Conservation (phyloP, 768 basidiomycete genomes). For the Sistotremastrum niveocremeum region DNA sequence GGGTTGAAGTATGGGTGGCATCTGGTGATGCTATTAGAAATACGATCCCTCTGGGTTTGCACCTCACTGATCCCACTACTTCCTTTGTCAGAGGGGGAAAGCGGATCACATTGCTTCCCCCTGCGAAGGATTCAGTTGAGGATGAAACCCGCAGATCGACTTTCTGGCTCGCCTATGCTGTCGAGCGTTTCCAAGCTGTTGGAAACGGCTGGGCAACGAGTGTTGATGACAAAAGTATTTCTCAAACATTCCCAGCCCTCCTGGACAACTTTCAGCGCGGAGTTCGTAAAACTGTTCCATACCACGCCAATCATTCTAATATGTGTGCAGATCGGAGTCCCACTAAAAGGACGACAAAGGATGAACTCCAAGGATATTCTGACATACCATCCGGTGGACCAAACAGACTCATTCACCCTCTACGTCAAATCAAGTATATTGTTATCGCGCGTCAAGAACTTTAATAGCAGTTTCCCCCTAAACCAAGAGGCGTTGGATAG, state of each 20-base stretch:
- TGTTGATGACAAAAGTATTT: conserved; percentile 62
- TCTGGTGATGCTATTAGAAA: conserved; percentile 45
- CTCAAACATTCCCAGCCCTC: conserved; percentile 53
- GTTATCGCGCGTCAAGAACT: conserved; percentile 46
- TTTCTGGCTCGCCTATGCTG: conserved; percentile 61
- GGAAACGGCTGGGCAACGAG: conserved; percentile 60
- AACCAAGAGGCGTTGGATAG: conserved; percentile 19
- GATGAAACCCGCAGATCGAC: conserved; percentile 60
- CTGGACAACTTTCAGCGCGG: conserved; percentile 48
- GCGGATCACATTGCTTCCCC: conserved; percentile 43
- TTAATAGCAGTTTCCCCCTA: conserved; percentile 53
- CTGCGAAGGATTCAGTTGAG: conserved; percentile 49
- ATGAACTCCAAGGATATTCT: conserved; percentile 48
- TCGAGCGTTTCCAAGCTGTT: conserved; percentile 52
- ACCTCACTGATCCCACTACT: conserved; percentile 52
- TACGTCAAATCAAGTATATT: conserved; percentile 59
- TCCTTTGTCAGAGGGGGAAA: conserved; percentile 46
- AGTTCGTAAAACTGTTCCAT: conserved; percentile 23
- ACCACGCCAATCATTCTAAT: conserved; percentile 4
- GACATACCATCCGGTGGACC: conserved; percentile 42
- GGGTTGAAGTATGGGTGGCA: conserved; percentile 55
- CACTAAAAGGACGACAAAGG: conserved; percentile 48
- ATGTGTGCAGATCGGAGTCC: conserved; percentile 28
- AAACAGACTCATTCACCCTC: conserved; percentile 57
- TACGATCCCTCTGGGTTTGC: conserved; percentile 54